A percentile compares a stretch with the other conserved stretches of the same genome.
Conservation (phyloP, 805 yeast genomes). For the Brettanomyces anomalus region DNA sequence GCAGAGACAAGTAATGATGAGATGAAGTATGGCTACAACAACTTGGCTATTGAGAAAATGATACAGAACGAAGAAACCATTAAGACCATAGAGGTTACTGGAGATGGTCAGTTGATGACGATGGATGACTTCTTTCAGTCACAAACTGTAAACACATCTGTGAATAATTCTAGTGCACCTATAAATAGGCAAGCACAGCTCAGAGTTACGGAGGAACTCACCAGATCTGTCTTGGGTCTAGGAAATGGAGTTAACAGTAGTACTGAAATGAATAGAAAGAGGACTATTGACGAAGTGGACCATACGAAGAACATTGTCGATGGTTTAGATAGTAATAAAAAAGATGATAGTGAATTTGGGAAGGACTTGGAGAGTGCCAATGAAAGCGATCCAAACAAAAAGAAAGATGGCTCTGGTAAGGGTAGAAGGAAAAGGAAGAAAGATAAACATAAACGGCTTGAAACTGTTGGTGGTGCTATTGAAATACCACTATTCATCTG, state of each 20-base stretch:
- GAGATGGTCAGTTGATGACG: slow-evolving; percentile 20
- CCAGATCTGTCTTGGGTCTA: slow-evolving; percentile 19
- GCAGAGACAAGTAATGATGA: background rate
- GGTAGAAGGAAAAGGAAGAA: slow-evolving; percentile 5
- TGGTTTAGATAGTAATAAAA: too few species aligned
- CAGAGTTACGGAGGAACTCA: slow-evolving; percentile 16
- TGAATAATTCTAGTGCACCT: background rate
- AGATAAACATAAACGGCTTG: slow-evolving; percentile 14
- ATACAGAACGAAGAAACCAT: slow-evolving; percentile 26
- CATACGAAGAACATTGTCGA: too few species aligned
- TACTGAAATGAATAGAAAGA: slow-evolving; percentile 4
- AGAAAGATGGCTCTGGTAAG: slow-evolving; percentile 5
- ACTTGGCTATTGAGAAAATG: slow-evolving; percentile 21
- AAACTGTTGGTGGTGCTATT: slow-evolving; percentile 34
- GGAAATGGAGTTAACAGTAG: background rate
- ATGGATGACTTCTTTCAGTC: slow-evolving; percentile 21
- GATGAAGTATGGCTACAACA: slow-evolving; percentile 17
- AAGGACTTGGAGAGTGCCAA: too few species aligned
- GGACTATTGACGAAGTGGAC: slow-evolving; percentile 3
- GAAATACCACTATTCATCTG: slow-evolving; percentile 36
- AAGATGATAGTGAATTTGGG: too few species aligned
- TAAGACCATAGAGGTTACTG: slow-evolving; percentile 18
- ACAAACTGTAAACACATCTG: background rate
- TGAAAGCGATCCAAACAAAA: slow-evolving; percentile 1
- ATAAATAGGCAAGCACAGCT: background rate